Percentiles rank a stretch among this genome's conserved stretches.
phyloP scores from a whole-genome alignment of 257 asterid species.

The Solanum bulbocastanum region DNA sequence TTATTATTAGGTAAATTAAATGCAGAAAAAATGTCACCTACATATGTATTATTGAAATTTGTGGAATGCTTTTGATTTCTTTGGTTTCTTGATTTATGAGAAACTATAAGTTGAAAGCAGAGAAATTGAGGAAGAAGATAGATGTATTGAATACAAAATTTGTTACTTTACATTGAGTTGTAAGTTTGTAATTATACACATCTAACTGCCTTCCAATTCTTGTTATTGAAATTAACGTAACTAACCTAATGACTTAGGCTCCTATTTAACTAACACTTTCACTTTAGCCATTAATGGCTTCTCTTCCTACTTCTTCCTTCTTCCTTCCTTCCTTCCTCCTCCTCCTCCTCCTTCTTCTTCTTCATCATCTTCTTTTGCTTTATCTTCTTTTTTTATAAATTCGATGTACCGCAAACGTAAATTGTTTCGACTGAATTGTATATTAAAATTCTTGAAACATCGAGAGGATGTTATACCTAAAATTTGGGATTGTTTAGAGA shows the following conservation, averaged over 20 bases:
- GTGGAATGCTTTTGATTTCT: neutral
- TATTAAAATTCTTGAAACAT: neutral
- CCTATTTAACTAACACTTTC: too few species aligned
- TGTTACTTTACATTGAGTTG: neutral
- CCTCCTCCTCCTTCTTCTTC: too few species aligned
- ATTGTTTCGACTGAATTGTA: too few species aligned
- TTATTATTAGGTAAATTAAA: too few species aligned
- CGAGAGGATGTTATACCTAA: neutral
- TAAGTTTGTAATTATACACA: neutral
- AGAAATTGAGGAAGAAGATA: neutral
- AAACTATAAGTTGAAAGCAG: neutral
- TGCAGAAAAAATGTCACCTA: too few species aligned
- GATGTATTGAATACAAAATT: neutral
- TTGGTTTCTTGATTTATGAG: neutral
- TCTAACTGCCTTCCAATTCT: neutral
- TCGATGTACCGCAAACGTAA: neutral
- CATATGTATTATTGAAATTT: too few species aligned
- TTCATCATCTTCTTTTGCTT: neutral
- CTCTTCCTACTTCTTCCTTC: too few species aligned
- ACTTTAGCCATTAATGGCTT: too few species aligned
- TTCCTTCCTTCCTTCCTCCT: too few species aligned
- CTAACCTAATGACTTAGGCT: neutral
- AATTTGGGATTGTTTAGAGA: neutral
- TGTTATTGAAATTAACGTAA: neutral
- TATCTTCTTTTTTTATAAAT: neutral